These are phyloP conservation scores for Spencermartinsiella ligniputridi DNA, from an alignment of 1,139 yeast genomes.

Conservation along the genomic window DNA sequence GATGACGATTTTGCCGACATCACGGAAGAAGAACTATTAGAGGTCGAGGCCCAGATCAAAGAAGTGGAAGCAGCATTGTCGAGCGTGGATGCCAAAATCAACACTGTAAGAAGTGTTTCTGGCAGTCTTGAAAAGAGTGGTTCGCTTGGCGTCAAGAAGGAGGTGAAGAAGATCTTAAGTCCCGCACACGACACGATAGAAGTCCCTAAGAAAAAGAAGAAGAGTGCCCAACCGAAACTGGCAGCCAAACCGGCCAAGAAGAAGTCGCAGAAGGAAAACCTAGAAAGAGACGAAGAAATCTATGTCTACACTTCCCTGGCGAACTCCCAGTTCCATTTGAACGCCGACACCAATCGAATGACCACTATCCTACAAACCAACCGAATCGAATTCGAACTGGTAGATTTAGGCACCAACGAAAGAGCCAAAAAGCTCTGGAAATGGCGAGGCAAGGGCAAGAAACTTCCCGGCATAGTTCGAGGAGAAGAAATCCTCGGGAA, in stretches of 20 bases:
- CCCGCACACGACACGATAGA: neutral
- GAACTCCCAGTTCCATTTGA: slow-evolving; percentile 79
- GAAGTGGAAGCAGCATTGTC: slow-evolving; percentile 1
- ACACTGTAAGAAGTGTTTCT: neutral
- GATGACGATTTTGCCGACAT: neutral
- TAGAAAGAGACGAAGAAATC: slow-evolving; percentile 24
- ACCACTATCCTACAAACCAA: slow-evolving; percentile 74
- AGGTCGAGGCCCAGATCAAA: neutral
- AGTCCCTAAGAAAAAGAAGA: neutral
- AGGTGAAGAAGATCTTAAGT: neutral
- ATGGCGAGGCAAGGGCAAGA: slow-evolving; percentile 66
- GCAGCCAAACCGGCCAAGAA: neutral
- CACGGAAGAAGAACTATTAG: neutral
- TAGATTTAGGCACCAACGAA: slow-evolving; percentile 85
- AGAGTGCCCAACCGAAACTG: neutral
- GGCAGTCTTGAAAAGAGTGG: neutral
- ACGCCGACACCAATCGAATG: slow-evolving; percentile 74
- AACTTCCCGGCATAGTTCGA: slow-evolving; percentile 86
- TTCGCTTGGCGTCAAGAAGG: neutral
- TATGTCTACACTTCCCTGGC: slow-evolving; percentile 83
- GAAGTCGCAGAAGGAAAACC: neutral
- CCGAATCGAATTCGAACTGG: slow-evolving; percentile 58
- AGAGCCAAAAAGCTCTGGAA: slow-evolving; percentile 85
- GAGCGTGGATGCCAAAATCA: neutral
- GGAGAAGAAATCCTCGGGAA: slow-evolving; percentile 67